Base-by-base conservation (phyloP, 768 basidiomycete species). In the Suillus discolor region DNA sequence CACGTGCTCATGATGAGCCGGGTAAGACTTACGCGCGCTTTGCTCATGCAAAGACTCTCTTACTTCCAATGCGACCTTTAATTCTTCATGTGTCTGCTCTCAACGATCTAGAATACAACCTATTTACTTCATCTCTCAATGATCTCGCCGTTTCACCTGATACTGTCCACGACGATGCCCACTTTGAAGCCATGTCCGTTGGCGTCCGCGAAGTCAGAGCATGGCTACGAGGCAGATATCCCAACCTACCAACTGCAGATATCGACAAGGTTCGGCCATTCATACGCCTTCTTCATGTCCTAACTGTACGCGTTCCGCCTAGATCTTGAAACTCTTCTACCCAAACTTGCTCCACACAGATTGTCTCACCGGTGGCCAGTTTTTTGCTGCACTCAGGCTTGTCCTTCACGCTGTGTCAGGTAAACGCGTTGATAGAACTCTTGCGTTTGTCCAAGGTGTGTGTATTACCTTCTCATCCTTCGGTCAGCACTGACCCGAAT, bases 371-470 rank as follows among this genome's bases (percentile, higher is more conserved):
- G 87, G 88, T 1, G 88, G 89, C 18, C 89, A 94, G 70, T 91
- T 93, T 73, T 93, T 93, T 70, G 91, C 91, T 9, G 87, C 84
- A 0, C 78, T 92, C 28, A 78, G 92, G 47, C 84, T 94, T 3
- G 84, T 89, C 1, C 74, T 85, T 8, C 91, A 93, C 63, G 84
- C 80, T 42, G 82, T 86, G 70, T 71, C 71, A n/a, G 90, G 91
- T 13, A 86, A 84, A 65, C 82, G 85, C 9, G 75, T 91, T 2
- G 91, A 93, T 65, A 79, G 87, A 53, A 79, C 80, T 8, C 82
- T 93, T 36, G 91, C 89, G 0, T 94, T 94, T 68, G 83, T 89
- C 1, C 92, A 94, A 81, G 88, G 92, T 91, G 92, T 91, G 85
- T 62, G 8, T 36, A 25, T 15, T 7, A 8, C 61, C 38, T 47